phyloP scores from a whole-genome alignment of 1,284 basidiomycete genomes.

The Cutaneotrichosporon spelunceum region DNA sequence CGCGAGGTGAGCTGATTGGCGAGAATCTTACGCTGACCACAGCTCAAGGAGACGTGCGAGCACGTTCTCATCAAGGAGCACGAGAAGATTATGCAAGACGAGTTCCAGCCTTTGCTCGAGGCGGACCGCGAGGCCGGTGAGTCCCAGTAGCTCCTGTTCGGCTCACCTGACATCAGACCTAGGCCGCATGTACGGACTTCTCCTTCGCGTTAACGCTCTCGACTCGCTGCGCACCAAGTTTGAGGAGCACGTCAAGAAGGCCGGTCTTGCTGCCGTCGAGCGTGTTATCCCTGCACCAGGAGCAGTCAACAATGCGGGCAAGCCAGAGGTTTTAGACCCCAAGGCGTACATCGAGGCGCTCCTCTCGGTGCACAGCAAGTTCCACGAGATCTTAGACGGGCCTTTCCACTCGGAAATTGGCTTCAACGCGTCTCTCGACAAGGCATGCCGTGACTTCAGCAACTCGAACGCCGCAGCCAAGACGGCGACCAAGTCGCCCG shows the following conservation, averaged over 20 bases:
- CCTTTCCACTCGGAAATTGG: constrained; percentile 93
- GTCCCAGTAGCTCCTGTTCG: constrained; percentile 16
- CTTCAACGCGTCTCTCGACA: constrained; percentile 88
- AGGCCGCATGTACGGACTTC: constrained; percentile 88
- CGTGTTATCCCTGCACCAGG: constrained; percentile 62
- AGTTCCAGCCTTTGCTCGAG: constrained; percentile 88
- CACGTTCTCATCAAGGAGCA: constrained; percentile 88
- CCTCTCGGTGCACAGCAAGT: constrained; percentile 87
- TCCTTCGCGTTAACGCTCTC: constrained; percentile 86
- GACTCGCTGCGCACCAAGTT: constrained; percentile 90
- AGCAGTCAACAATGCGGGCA: constrained; percentile 59
- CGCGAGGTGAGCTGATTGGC: constrained; percentile 57
- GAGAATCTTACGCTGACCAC: constrained; percentile 13
- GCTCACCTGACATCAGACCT: constrained; percentile 58
- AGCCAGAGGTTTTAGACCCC: constrained; percentile 66
- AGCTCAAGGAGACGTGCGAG: constrained; percentile 85
- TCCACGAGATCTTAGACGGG: constrained; percentile 81
- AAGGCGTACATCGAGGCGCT: constrained; percentile 93
- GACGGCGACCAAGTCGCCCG: constrained; percentile 85
- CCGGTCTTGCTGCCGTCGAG: constrained; percentile 77
- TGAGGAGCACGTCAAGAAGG: constrained; percentile 89
- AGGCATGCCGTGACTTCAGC: constrained; percentile 94
- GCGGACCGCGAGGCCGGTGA: constrained; percentile 77
- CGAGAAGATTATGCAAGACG: constrained; percentile 83
- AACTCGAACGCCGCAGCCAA: constrained; percentile 91